A percentile compares a stretch with the other conserved stretches of the same genome.
These are phyloP conservation scores for Xylaria telfairii DNA, from an alignment of 495 filamentous ascomycete species.

Conservation along the genomic window DNA sequence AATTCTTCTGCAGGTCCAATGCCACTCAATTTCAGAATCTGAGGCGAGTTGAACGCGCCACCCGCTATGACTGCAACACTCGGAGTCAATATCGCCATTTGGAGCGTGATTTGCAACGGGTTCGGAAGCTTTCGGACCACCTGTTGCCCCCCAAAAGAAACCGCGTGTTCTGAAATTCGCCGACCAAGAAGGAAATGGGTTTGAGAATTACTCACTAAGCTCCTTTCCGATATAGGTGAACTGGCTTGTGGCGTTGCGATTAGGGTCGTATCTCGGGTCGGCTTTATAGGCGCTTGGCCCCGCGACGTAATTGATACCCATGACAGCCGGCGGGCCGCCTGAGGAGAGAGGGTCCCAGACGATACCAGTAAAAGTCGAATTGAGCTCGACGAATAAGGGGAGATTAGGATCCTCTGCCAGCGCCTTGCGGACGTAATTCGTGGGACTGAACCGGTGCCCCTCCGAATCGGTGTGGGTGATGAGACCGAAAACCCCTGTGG, in stretches of 20 bases:
- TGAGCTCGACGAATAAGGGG: constrained; percentile 41
- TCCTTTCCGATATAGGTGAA: constrained; percentile 45
- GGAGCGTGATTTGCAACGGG: too few species aligned
- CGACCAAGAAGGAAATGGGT: too few species aligned
- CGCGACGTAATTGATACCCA: constrained; percentile 46
- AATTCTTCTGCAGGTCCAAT: constrained; percentile 60
- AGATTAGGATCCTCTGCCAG: constrained; percentile 39
- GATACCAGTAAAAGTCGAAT: constrained; percentile 42
- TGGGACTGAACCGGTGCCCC: constrained; percentile 41
- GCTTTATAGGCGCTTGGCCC: constrained; percentile 48
- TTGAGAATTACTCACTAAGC: too few species aligned
- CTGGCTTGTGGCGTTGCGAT: constrained; percentile 30
- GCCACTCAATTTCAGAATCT: constrained; percentile 62
- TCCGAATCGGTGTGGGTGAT: constrained; percentile 43
- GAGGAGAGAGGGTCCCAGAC: constrained; percentile 31
- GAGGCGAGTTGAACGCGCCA: constrained; percentile 63
- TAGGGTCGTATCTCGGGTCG: constrained; percentile 43
- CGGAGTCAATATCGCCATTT: too few species aligned
- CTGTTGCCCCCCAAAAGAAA: too few species aligned
- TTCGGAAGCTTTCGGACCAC: too few species aligned
- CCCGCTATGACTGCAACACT: constrained; percentile 59
- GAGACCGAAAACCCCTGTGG: constrained; percentile 42
- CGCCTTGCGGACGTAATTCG: constrained; percentile 44
- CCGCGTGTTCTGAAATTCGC: too few species aligned
- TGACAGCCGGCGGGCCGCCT: constrained; percentile 37